These are phyloP conservation scores for Coniella vitis DNA, from an alignment of 2,329 filamentous ascomycete genomes.

Conservation along the genomic window DNA sequence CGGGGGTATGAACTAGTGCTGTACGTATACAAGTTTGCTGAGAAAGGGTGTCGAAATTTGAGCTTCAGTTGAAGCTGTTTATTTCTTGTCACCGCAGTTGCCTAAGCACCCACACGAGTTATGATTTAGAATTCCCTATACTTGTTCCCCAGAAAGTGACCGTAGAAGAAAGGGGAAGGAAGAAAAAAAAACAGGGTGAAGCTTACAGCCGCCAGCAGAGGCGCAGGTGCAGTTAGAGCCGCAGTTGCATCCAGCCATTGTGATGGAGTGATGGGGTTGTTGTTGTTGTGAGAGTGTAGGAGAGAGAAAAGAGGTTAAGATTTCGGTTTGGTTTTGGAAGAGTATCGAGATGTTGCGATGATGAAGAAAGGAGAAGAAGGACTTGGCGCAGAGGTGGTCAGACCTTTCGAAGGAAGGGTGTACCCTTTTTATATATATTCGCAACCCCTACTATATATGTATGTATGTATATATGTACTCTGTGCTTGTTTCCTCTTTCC, in stretches of 20 bases:
- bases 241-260: slow-evolving; percentile 13
- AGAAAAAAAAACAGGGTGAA: not conserved
- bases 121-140: too few species aligned
- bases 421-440: not conserved
- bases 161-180: too few species aligned
- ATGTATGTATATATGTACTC: too few species aligned
- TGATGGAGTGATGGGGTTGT: not conserved
- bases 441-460: not conserved
- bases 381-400: too few species aligned
- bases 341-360: not conserved
- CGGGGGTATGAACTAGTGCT: too few species aligned
- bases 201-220: slow-evolving; percentile 10
- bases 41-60: not conserved
- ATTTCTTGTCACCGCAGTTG: slow-evolving; percentile 7
- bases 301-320: not conserved
- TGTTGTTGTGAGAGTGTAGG: not conserved
- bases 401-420: not conserved
- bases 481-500: too few species aligned
- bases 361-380: not conserved
- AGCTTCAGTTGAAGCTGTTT: not conserved
- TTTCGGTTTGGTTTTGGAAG: not conserved
- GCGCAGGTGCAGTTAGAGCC: slow-evolving; percentile 3
- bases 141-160: too few species aligned
- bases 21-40: too few species aligned
- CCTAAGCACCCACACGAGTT: not conserved